Evolutionary conservation across 768 basidiomycete genomes (phyloP), one percentile per base, ranked within the genome.

Genomic region (Podaxis mareebaensis): DNA sequence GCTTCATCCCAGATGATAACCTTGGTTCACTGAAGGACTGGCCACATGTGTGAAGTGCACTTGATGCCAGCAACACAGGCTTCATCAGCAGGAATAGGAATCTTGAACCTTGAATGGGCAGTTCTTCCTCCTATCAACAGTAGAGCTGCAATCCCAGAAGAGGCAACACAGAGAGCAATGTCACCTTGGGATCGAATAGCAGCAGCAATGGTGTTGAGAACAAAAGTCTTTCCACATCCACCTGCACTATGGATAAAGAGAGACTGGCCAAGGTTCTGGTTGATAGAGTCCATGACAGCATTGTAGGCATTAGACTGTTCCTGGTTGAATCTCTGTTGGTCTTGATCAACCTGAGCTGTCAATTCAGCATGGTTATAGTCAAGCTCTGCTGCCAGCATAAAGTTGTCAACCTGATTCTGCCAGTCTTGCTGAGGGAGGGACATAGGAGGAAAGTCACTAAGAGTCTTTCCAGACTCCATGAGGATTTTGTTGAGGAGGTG

Each of bases 121-220:
- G 53, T 53, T 13, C 53, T 53, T 7, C 53, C 53, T 12, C 53
- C 53, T 3, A 12, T 28, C 26, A 53, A 36, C 3, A 53, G 30
- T 8, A 53, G 17, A 6, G 53, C 53, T 1, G 83, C 71, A 59
- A 85, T 79, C 0, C 82, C 81, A 40, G 82, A 83, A 1, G 83
- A 85, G 12, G 82, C 79, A 13, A 81, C 79, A 77, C 78, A 83
- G 2, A 85, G 71, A 1, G 79, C 73, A 68, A 83, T 74, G 26
- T 66, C 26, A 0, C 72, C 71, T 12, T 69, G 49, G 7, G 65
- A 64, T 12, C 72, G 65, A 1, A 81, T 22, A 12, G 66, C 44
- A 40, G 69, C 42, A 65, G 75, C 72, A 48, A 81, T 65, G 3
- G 76, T 71, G 3, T 76, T 79, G 60, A 75, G 76, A 1, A 80